Evolutionary conservation across 176 grass and related monocot species (phyloP).

Genomic region (Triticum urartu): DNA sequence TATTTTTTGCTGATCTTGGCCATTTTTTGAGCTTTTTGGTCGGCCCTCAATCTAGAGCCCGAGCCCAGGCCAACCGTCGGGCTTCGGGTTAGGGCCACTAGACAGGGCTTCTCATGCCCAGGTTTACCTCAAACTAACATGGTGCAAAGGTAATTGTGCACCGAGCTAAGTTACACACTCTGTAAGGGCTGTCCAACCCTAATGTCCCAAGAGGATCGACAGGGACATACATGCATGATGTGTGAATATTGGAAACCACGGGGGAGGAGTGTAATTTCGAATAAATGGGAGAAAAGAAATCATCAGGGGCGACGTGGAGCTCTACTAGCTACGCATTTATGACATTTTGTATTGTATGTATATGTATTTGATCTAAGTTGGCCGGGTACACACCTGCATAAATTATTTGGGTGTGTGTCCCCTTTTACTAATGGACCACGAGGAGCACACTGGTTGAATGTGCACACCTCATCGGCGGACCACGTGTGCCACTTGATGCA

Average conservation of each 20-base stretch:
- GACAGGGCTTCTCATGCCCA: not conserved
- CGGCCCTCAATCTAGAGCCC: not conserved
- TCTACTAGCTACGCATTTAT: not conserved
- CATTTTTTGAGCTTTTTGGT: not conserved
- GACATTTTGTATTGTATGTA: not conserved
- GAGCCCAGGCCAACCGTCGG: not conserved
- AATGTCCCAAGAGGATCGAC: not conserved
- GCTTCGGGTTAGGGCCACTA: not conserved
- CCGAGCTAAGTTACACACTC: too few species aligned
- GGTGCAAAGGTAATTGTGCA: not conserved
- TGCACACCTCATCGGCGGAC: conserved; percentile 13
- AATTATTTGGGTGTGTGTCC: not conserved
- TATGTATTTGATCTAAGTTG: not conserved
- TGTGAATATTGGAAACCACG: not conserved
- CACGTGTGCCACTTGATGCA: conserved; percentile 28
- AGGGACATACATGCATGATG: not conserved
- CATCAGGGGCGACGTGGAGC: conserved; percentile 21
- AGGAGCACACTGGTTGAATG: conserved; percentile 21
- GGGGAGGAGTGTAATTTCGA: not conserved
- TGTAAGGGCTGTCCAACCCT: too few species aligned
- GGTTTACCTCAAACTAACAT: not conserved
- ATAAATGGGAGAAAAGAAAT: not conserved
- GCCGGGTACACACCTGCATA: not conserved
- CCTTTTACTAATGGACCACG: conserved; percentile 33
- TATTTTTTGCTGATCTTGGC: not conserved